Percentiles rank a stretch among this genome's conserved stretches.
phyloP scores from a whole-genome alignment of 2,329 filamentous ascomycete species.

The Xylariaceae sp. region DNA sequence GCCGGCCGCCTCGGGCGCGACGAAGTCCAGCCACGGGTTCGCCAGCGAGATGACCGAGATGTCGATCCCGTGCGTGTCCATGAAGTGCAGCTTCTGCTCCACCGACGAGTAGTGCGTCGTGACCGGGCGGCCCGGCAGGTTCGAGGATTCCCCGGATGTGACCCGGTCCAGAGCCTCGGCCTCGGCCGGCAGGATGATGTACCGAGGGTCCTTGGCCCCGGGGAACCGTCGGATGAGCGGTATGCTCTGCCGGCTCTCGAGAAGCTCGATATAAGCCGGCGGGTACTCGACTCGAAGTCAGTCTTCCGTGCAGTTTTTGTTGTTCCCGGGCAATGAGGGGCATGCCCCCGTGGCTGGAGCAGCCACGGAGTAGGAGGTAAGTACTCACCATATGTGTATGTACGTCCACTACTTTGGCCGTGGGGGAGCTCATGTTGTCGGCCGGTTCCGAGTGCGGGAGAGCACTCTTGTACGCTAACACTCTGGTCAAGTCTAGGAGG shows the following conservation, averaged over 20 bases:
- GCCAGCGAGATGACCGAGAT: slow-evolving; percentile 81
- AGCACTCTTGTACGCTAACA: too few relatives aligned
- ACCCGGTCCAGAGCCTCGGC: slow-evolving; percentile 40
- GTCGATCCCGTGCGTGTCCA: slow-evolving; percentile 75
- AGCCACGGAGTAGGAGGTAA: too few relatives aligned
- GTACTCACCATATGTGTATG: slow-evolving; percentile 67
- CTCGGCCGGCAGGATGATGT: slow-evolving; percentile 55
- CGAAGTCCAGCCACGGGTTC: slow-evolving; percentile 91
- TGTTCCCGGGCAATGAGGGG: too few relatives aligned
- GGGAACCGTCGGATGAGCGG: slow-evolving; percentile 64
- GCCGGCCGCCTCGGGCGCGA: slow-evolving; percentile 53
- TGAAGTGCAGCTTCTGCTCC: slow-evolving; percentile 73
- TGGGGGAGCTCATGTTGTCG: slow-evolving; percentile 27
- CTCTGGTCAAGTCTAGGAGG: too few relatives aligned
- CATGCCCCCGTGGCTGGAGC: too few relatives aligned
- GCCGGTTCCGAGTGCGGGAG: not conserved
- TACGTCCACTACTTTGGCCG: slow-evolving; percentile 50
- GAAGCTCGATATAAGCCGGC: slow-evolving; percentile 53
- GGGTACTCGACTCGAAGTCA: too few relatives aligned
- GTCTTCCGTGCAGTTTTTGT: too few relatives aligned
- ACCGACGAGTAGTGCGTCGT: slow-evolving; percentile 79
- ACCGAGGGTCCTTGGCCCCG: slow-evolving; percentile 48
- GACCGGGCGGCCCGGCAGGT: slow-evolving; percentile 68
- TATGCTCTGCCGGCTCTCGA: slow-evolving; percentile 52
- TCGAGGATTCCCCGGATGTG: slow-evolving; percentile 26